Conservation (phyloP, 2,329 filamentous ascomycete species). For the Esteya vermicola region DNA sequence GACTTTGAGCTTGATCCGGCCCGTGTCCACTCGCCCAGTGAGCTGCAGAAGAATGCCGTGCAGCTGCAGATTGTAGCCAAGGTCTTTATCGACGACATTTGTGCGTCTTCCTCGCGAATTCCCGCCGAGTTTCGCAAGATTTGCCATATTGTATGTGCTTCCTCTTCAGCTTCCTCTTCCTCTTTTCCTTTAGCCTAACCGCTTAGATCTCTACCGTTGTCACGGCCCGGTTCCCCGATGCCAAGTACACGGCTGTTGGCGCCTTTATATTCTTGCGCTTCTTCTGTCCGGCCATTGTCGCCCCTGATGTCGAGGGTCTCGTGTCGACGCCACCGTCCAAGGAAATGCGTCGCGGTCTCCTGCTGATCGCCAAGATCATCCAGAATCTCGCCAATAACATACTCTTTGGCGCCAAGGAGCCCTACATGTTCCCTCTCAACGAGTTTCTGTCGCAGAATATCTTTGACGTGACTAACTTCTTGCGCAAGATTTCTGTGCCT, state of each 20-base stretch:
- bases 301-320: slow-evolving; percentile 53
- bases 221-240: slow-evolving; percentile 48
- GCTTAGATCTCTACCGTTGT: slow-evolving; percentile 52
- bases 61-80: slow-evolving; percentile 54
- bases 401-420: slow-evolving; percentile 56
- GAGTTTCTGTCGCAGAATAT: slow-evolving; percentile 56
- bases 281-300: slow-evolving; percentile 59
- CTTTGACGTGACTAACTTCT: slow-evolving; percentile 50
- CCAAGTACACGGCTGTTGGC: slow-evolving; percentile 58
- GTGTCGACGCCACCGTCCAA: slow-evolving; percentile 47
- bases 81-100: slow-evolving; percentile 59
- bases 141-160: slow-evolving; percentile 35
- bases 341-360: slow-evolving; percentile 52
- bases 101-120: slow-evolving; percentile 45
- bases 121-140: slow-evolving; percentile 52
- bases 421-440: slow-evolving; percentile 59
- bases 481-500: slow-evolving; percentile 50
- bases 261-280: slow-evolving; percentile 60
- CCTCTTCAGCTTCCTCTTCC: too few relatives aligned
- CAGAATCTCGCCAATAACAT: slow-evolving; percentile 62
- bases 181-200: too few relatives aligned
- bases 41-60: slow-evolving; percentile 50
- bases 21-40: slow-evolving; percentile 43
- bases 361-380: slow-evolving; percentile 57
- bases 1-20: slow-evolving; percentile 55